phyloP scores from a whole-genome alignment of 208 protist genomes.

The Leptomonas pyrrhocoris region DNA sequence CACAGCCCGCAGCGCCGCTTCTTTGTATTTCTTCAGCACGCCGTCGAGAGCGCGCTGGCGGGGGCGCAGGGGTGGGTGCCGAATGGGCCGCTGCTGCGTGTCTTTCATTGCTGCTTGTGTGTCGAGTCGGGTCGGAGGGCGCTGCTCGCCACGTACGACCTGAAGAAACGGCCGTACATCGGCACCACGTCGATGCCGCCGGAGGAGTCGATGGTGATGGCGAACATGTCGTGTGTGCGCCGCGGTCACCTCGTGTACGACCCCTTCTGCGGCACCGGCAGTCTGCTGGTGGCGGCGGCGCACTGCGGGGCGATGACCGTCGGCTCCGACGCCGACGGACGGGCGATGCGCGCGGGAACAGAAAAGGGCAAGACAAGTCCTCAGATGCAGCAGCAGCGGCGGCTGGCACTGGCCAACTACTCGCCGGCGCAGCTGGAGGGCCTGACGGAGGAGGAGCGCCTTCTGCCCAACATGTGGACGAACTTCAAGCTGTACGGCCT shows the following conservation, averaged over 20 bases:
- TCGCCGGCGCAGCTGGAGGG: conserved; percentile 26
- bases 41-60: conserved; percentile 39
- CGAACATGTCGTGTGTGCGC: conserved; percentile 82
- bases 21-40: conserved; percentile 69
- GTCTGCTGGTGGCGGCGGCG: conserved; percentile 84
- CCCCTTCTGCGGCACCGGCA: conserved; percentile 94
- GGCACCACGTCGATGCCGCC: conserved; percentile 96
- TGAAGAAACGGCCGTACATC: conserved; percentile 91
- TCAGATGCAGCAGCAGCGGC: conserved; percentile 76
- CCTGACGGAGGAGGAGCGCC: conserved; percentile 48
- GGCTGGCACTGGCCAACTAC: conserved; percentile 51
- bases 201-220: conserved; percentile 93
- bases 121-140: conserved; percentile 40
- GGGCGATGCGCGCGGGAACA: conserved; percentile 79
- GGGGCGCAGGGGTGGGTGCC: conserved; percentile 38
- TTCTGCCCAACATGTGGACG: conserved; percentile 58
- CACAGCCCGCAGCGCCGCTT: conserved; percentile 35
- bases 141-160: conserved; percentile 75
- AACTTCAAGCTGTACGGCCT: conserved; percentile 93
- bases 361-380: conserved; percentile 49
- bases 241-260: conserved; percentile 79
- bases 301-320: conserved; percentile 87
- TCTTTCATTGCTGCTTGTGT: conserved; percentile 49
- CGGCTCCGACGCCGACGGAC: conserved; percentile 91
- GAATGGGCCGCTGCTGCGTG: conserved; percentile 49